Percentiles rank a stretch among this genome's conserved stretches.
phyloP scores from a whole-genome alignment of 75 land plant genomes.

The Larix kaempferi region DNA sequence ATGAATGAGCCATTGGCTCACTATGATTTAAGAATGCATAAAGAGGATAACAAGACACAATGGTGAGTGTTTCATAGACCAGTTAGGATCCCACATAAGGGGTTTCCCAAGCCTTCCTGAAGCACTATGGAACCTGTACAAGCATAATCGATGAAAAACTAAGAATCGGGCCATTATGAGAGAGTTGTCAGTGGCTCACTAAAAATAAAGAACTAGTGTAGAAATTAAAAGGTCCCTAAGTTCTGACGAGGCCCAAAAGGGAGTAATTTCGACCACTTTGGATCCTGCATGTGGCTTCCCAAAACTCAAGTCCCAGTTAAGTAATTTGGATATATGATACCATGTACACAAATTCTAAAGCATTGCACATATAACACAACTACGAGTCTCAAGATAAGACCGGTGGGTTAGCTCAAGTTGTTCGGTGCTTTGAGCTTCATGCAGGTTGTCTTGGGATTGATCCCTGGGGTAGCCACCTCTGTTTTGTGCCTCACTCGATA shows the following conservation, averaged over 20 bases:
- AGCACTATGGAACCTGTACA: too few species aligned
- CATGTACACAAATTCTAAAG: background rate
- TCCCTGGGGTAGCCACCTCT: too few species aligned
- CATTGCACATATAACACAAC: background rate
- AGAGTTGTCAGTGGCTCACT: background rate
- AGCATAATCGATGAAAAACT: background rate
- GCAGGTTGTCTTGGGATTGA: too few species aligned
- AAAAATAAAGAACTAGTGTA: background rate
- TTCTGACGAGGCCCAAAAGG: background rate
- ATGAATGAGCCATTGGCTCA: too few species aligned
- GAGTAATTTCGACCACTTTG: background rate
- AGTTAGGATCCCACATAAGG: too few species aligned
- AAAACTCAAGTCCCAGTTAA: background rate
- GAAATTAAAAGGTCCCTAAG: background rate
- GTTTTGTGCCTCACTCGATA: too few species aligned
- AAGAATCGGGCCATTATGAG: background rate
- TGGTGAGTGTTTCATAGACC: too few species aligned
- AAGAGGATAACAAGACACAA: too few species aligned
- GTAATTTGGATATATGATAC: background rate
- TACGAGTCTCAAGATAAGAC: background rate
- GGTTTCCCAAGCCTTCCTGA: too few species aligned
- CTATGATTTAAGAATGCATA: too few species aligned
- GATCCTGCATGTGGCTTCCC: background rate
- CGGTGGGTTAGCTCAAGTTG: too few species aligned
- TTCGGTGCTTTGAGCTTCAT: too few species aligned